Percentiles rank a stretch among this genome's conserved stretches.
Conservation (phyloP, 306 rosid species). For the Quillaja saponaria region DNA sequence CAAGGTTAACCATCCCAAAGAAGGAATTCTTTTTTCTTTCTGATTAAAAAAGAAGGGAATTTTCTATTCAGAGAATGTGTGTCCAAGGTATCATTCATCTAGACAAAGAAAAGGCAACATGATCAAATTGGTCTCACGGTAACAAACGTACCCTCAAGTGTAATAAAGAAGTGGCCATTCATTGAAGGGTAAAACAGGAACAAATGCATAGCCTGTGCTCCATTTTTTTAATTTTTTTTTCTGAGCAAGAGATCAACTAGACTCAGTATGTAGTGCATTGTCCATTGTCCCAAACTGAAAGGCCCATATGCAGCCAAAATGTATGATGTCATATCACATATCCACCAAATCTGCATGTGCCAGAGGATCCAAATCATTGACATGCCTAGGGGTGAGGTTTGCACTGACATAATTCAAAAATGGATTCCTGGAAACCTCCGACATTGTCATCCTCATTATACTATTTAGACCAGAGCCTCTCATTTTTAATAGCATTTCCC, state of each 20-base stretch:
- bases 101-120: too few relatives aligned
- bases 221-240: too few relatives aligned
- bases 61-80: too few relatives aligned
- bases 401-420: constrained; percentile 20
- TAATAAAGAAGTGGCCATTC: too few relatives aligned
- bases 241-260: constrained; percentile 20
- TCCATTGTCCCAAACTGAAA: constrained; percentile 26
- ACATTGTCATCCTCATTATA: constrained; percentile 27
- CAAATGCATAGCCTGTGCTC: neutral
- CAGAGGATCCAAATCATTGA: constrained; percentile 21
- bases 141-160: too few relatives aligned
- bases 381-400: constrained; percentile 16
- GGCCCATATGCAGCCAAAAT: constrained; percentile 7
- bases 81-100: too few relatives aligned
- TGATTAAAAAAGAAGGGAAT: too few relatives aligned
- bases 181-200: neutral
- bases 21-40: too few relatives aligned
- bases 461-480: constrained; percentile 25
- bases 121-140: too few relatives aligned
- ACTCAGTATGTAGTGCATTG: constrained; percentile 25
- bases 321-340: neutral
- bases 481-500: constrained; percentile 41
- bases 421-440: constrained; percentile 30
- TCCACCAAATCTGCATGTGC: constrained; percentile 21
- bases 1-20: too few relatives aligned